phyloP scores from a whole-genome alignment of 1,139 yeast genomes.

The Yamadazyma kanchanaburiensis region DNA sequence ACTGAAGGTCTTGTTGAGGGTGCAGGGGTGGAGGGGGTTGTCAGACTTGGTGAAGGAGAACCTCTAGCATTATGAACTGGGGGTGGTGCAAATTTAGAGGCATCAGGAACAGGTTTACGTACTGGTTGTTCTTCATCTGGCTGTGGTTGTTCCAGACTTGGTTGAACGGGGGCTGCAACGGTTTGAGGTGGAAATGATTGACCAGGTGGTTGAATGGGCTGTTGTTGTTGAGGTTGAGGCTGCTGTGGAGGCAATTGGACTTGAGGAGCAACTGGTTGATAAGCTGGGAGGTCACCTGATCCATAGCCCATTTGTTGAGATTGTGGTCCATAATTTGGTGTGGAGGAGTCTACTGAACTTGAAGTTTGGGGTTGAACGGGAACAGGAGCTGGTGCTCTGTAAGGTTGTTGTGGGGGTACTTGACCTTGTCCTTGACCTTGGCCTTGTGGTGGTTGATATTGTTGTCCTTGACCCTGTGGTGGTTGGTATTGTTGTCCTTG shows the following conservation, averaged over 20 bases:
- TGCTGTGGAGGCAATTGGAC: constrained; percentile 2
- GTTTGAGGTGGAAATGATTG: no score
- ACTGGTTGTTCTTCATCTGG: constrained; percentile 11
- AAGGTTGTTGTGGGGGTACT: no score
- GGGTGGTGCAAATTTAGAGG: constrained; percentile 41
- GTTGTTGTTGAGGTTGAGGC: constrained; percentile 1
- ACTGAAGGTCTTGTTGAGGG: constrained; percentile 1
- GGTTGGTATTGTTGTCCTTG: constrained; percentile 7
- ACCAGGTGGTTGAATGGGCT: no score
- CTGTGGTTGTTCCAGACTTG: constrained; percentile 6
- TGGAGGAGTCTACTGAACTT: constrained; percentile 1
- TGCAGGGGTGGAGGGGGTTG: no score
- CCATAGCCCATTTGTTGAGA: no score
- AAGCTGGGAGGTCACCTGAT: no score
- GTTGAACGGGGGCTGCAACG: no score
- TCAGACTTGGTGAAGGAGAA: constrained; percentile 3
- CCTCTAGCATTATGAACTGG: constrained; percentile 30
- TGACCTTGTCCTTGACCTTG: constrained; percentile 4
- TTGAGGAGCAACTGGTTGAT: no score
- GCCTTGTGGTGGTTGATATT: constrained; percentile 6
- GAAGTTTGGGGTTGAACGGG: constrained; percentile 2
- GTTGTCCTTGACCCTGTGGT: constrained; percentile 7
- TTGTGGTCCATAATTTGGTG: neutral
- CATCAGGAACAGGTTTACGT: constrained; percentile 32
- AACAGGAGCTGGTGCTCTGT: neutral